A percentile compares a stretch with the other conserved stretches of the same genome.
Conservation (phyloP, 495 filamentous ascomycete genomes). For the Tuber magnatum region DNA sequence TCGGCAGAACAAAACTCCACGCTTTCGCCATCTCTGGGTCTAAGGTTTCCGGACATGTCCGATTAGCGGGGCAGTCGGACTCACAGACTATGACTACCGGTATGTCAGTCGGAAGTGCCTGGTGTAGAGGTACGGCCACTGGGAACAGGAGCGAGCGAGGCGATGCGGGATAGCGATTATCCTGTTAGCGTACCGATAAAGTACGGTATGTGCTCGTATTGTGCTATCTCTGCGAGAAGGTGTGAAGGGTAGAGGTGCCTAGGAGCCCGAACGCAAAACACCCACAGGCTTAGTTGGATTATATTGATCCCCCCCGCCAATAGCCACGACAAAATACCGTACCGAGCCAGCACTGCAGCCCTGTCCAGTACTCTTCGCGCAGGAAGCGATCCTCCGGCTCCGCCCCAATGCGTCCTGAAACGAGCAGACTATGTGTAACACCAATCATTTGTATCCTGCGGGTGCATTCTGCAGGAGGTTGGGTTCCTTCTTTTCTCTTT, state of each 20-base stretch:
- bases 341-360: neutral
- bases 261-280: neutral
- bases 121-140: neutral
- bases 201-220: neutral
- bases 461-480: neutral
- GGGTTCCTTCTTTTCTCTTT: neutral
- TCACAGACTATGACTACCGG: neutral
- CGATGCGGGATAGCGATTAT: neutral
- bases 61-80: neutral
- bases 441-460: neutral
- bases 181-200: neutral
- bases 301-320: neutral
- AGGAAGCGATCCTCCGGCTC: neutral
- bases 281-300: neutral
- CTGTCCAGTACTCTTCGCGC: neutral
- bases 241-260: neutral
- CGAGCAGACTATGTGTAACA: neutral
- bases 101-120: neutral
- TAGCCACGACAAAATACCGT: neutral
- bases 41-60: slow-evolving; percentile 8
- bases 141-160: neutral
- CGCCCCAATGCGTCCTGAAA: neutral
- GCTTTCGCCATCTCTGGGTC: slow-evolving; percentile 6
- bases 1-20: slow-evolving; percentile 2
- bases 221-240: neutral